A percentile compares a stretch with the other conserved stretches of the same genome.
Evolutionary conservation across 169 alveolate species (phyloP).

Genomic region (Eimeria nieschulzi): DNA sequence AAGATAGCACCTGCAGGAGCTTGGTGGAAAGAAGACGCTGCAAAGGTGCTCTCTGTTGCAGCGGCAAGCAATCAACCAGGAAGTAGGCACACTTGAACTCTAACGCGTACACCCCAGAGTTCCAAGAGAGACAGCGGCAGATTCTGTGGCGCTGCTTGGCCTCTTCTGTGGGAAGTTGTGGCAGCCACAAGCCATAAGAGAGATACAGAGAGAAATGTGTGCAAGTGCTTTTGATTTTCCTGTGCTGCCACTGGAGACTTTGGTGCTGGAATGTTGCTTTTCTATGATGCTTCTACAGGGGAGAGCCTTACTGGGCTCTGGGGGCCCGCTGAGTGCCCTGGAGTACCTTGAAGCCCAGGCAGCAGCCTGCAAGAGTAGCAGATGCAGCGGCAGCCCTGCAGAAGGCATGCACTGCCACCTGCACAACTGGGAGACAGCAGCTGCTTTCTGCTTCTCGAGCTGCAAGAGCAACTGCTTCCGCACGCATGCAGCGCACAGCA

Average conservation of each 20-base stretch:
- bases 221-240: neutral
- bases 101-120: neutral
- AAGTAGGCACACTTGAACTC: too few species aligned
- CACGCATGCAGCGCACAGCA: neutral
- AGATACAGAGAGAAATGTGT: neutral
- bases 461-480: neutral
- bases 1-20: neutral
- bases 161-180: neutral
- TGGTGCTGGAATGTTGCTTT: neutral
- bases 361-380: neutral
- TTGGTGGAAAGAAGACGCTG: neutral
- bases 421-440: neutral
- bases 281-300: conserved; percentile 2
- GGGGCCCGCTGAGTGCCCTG: neutral
- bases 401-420: neutral
- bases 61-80: too few species aligned
- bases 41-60: neutral
- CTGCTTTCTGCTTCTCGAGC: neutral
- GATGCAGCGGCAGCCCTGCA: neutral
- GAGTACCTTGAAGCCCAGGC: neutral
- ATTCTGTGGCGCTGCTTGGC: neutral
- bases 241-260: neutral
- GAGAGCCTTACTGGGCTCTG: neutral
- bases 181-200: neutral
- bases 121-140: conserved; percentile 8